These are phyloP conservation scores for Hypoxylon trugodes DNA, from an alignment of 495 filamentous ascomycete genomes.

Conservation along the genomic window DNA sequence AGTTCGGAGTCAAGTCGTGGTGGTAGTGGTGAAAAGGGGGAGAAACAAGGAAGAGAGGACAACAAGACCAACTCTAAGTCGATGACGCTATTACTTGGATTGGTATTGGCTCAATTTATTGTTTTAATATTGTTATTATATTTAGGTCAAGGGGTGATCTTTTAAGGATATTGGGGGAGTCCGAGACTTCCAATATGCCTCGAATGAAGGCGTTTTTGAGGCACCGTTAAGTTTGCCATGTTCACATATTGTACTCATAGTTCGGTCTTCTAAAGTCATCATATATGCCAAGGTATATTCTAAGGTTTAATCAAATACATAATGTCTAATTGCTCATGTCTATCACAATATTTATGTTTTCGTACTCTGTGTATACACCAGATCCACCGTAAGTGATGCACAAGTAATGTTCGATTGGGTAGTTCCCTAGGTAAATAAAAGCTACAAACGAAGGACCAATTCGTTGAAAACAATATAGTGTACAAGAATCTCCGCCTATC, in stretches of 20 bases:
- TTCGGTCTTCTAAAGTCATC: too few species aligned
- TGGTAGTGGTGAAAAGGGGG: not conserved
- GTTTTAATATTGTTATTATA: slow-evolving; percentile 27
- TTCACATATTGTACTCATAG: too few species aligned
- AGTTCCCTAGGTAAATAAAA: too few species aligned
- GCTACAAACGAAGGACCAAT: too few species aligned
- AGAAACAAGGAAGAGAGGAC: not conserved
- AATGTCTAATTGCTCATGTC: not conserved
- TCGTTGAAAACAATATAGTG: not conserved
- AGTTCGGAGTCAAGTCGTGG: not conserved
- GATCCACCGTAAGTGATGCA: too few species aligned
- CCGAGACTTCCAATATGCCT: not conserved
- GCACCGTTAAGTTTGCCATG: not conserved
- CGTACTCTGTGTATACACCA: too few species aligned
- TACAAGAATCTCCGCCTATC: not conserved
- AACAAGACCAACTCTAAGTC: slow-evolving; percentile 14
- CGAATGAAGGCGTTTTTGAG: too few species aligned
- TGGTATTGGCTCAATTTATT: slow-evolving; percentile 29
- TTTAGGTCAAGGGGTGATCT: slow-evolving; percentile 14
- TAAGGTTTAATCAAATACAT: too few species aligned
- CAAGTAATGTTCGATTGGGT: too few species aligned
- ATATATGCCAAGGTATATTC: too few species aligned
- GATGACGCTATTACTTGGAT: slow-evolving; percentile 32
- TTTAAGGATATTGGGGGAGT: slow-evolving; percentile 19
- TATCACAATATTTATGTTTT: too few species aligned